Percentiles rank a stretch among this genome's conserved stretches.
These are phyloP conservation scores for Ogataea pilisensis DNA, from an alignment of 805 yeast genomes.

Conservation along the genomic window DNA sequence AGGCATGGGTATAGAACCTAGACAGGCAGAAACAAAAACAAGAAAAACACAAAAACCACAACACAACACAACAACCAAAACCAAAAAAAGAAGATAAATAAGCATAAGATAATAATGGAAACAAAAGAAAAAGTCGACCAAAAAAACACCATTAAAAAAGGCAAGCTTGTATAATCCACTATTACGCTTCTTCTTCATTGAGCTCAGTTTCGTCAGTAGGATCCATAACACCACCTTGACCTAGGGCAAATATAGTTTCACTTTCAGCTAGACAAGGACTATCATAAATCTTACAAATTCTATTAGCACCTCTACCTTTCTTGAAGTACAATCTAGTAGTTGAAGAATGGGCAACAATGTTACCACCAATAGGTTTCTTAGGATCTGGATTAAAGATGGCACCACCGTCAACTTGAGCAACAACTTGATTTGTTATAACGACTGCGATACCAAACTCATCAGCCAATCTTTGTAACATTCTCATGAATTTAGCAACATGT, in stretches of 20 bases:
- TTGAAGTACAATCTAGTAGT: conserved; percentile 88
- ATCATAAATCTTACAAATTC: conserved; percentile 92
- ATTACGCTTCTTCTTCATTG: conserved; percentile 67
- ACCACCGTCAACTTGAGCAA: conserved; percentile 95
- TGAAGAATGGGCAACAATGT: conserved; percentile 94
- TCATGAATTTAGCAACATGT: conserved; percentile 90
- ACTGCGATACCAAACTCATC: conserved; percentile 98
- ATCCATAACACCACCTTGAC: conserved; percentile 96
- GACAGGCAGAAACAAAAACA: too few relatives aligned
- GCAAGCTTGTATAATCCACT: too few relatives aligned
- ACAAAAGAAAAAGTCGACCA: too few relatives aligned
- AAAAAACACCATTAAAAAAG: too few relatives aligned
- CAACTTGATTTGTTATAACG: conserved; percentile 93
- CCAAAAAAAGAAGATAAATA: too few relatives aligned
- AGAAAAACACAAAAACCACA: too few relatives aligned
- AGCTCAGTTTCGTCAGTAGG: conserved; percentile 49
- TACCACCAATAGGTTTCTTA: conserved; percentile 97
- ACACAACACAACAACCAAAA: too few relatives aligned
- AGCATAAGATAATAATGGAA: too few relatives aligned
- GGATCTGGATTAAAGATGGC: conserved; percentile 89
- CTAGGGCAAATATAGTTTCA: conserved; percentile 91
- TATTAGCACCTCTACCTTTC: conserved; percentile 87
- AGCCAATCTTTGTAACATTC: conserved; percentile 86
- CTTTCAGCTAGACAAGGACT: conserved; percentile 96
- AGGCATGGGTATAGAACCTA: too few relatives aligned